phyloP scores from a whole-genome alignment of 768 basidiomycete species.

The Agaricus sinodeliciosus region DNA sequence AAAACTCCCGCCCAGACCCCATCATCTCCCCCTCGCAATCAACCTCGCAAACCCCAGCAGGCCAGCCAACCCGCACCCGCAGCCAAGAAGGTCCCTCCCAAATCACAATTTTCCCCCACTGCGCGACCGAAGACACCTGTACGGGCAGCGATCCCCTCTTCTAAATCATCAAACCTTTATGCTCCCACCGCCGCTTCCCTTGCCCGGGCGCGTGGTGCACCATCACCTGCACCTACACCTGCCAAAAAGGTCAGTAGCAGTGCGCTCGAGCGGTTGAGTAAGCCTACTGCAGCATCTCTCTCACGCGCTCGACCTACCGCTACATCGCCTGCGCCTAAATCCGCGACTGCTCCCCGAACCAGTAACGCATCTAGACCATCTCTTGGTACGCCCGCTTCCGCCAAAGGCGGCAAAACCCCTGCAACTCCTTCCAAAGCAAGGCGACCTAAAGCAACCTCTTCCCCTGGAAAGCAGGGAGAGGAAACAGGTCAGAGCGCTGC shows the following conservation, averaged over 20 bases:
- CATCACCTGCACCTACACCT: slow-evolving; percentile 37
- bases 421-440: slow-evolving; percentile 11
- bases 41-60: slow-evolving; percentile 27
- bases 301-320: slow-evolving; percentile 39
- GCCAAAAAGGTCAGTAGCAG: slow-evolving; percentile 49
- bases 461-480: not conserved
- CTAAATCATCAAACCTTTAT: slow-evolving; percentile 56
- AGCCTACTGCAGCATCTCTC: slow-evolving; percentile 77
- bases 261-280: slow-evolving; percentile 62
- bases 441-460: not conserved
- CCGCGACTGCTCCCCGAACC: slow-evolving; percentile 19
- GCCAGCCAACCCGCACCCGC: slow-evolving; percentile 23
- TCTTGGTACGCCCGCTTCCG: not conserved
- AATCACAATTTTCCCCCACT: slow-evolving; percentile 16
- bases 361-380: slow-evolving; percentile 13
- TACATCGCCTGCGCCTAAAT: slow-evolving; percentile 14
- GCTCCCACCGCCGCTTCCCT: slow-evolving; percentile 83
- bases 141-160: slow-evolving; percentile 10
- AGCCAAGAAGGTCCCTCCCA: slow-evolving; percentile 15
- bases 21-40: slow-evolving; percentile 17
- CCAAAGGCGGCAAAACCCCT: not conserved
- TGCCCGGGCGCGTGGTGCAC: slow-evolving; percentile 56
- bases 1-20: slow-evolving; percentile 21
- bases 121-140: slow-evolving; percentile 57
- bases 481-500: slow-evolving; percentile 15